phyloP scores from a whole-genome alignment of 192 early-diverging fungal species.

The Coemansia sp. region DNA sequence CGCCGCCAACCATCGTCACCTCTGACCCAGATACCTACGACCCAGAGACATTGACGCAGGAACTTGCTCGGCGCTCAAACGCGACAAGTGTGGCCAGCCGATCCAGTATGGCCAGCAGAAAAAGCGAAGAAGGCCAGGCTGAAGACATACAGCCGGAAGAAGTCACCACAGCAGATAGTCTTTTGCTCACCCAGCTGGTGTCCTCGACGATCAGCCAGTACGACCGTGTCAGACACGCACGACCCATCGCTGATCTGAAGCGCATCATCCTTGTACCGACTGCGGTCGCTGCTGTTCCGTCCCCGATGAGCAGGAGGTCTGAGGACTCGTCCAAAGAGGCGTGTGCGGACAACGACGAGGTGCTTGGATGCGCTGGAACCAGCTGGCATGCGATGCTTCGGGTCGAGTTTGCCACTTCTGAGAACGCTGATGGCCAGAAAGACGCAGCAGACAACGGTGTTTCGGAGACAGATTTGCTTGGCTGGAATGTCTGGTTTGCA shows the following conservation, averaged over 20 bases:
- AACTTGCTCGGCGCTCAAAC: conserved; percentile 36
- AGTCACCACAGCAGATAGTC: background rate
- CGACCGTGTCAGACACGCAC: conserved; percentile 27
- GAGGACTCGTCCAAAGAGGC: background rate
- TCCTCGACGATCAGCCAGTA: conserved; percentile 31
- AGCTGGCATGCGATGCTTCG: conserved; percentile 48
- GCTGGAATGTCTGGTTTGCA: conserved; percentile 50
- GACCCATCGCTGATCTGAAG: conserved; percentile 37
- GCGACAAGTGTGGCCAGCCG: conserved; percentile 22
- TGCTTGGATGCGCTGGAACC: conserved; percentile 29
- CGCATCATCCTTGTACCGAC: conserved; percentile 21
- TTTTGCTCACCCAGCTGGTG: conserved; percentile 13
- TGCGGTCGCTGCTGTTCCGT: conserved; percentile 4
- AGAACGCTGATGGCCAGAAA: background rate
- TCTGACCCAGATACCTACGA: conserved; percentile 51
- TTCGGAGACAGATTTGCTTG: background rate
- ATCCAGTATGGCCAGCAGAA: background rate
- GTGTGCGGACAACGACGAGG: background rate
- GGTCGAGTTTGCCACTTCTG: conserved; percentile 35
- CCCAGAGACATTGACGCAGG: conserved; percentile 29
- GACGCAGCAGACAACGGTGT: background rate
- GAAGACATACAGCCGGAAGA: background rate
- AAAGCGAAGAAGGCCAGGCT: background rate
- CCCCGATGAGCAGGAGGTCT: background rate
- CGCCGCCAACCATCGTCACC: conserved; percentile 44